Evolutionary conservation across 2,329 filamentous ascomycete genomes (phyloP).

Genomic region (Periglandula ipomoeae): DNA sequence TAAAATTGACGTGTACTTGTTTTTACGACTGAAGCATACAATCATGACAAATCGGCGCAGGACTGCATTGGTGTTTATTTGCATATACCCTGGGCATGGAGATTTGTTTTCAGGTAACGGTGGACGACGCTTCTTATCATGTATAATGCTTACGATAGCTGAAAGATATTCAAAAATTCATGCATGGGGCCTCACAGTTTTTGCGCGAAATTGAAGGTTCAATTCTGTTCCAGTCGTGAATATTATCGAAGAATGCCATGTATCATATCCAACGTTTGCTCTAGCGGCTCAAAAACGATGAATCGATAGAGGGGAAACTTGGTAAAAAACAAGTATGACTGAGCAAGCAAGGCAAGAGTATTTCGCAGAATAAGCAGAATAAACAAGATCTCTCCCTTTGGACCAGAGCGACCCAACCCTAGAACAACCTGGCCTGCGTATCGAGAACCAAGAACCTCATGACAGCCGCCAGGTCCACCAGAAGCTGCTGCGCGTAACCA

Average conservation of each 20-base stretch:
- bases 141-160: background rate
- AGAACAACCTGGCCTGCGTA: slow-evolving; percentile 12
- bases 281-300: too few species aligned
- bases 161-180: too few species aligned
- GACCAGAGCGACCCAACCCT: background rate
- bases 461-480: slow-evolving; percentile 37
- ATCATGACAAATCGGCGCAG: slow-evolving; percentile 5
- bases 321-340: too few species aligned
- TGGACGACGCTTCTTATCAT: background rate
- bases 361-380: too few species aligned
- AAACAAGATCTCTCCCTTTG: slow-evolving; percentile 6
- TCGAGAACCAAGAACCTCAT: slow-evolving; percentile 9
- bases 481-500: slow-evolving; percentile 37
- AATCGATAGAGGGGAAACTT: too few species aligned
- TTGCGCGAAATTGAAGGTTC: too few species aligned
- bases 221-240: too few species aligned
- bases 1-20: background rate
- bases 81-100: slow-evolving; percentile 4
- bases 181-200: too few species aligned
- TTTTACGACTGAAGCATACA: background rate
- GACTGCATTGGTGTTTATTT: background rate
- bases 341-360: too few species aligned
- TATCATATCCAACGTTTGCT: too few species aligned
- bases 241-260: too few species aligned
- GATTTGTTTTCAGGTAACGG: background rate